Evolutionary conservation across 306 rosid species (phyloP).

Genomic region (Urtica urens): DNA sequence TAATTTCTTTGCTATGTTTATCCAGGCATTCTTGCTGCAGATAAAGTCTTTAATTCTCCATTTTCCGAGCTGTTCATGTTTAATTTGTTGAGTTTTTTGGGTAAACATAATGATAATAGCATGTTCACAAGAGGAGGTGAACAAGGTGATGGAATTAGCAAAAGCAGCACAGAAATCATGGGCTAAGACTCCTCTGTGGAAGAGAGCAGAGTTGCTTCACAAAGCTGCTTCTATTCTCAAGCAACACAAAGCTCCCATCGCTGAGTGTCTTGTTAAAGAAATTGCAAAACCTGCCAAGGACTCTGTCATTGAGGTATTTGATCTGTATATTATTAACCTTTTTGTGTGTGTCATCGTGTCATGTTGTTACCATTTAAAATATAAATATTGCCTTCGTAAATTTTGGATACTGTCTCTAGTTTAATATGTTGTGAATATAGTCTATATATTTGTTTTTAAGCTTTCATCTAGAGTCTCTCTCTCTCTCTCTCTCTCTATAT

Average conservation of each 20-base stretch:
- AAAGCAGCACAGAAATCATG: conserved; percentile 78
- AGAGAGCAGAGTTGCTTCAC: conserved; percentile 91
- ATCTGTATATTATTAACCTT: neutral
- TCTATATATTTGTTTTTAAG: too few species aligned
- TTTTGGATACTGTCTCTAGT: too few species aligned
- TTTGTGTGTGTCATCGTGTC: neutral
- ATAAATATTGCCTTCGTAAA: too few species aligned
- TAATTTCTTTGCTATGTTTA: conserved; percentile 6
- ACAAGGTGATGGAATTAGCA: conserved; percentile 70
- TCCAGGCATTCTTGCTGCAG: neutral
- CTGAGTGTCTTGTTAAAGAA: conserved; percentile 80
- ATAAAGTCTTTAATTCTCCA: too few species aligned
- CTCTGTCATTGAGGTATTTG: conserved; percentile 69
- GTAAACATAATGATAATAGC: conserved; percentile 28
- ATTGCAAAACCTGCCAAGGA: conserved; percentile 97
- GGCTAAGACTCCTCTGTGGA: conserved; percentile 99
- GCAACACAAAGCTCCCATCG: conserved; percentile 79
- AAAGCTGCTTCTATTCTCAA: conserved; percentile 90
- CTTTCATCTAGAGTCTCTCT: too few species aligned
- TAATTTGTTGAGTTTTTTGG: neutral
- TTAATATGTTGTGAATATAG: too few species aligned
- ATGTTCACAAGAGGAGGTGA: conserved; percentile 91
- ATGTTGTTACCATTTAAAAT: too few species aligned
- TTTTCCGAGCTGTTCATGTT: neutral
- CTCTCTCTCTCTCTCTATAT: too few species aligned